These are phyloP conservation scores for Leccinum pellstonianum DNA, from an alignment of 768 basidiomycete genomes.

Conservation along the genomic window DNA sequence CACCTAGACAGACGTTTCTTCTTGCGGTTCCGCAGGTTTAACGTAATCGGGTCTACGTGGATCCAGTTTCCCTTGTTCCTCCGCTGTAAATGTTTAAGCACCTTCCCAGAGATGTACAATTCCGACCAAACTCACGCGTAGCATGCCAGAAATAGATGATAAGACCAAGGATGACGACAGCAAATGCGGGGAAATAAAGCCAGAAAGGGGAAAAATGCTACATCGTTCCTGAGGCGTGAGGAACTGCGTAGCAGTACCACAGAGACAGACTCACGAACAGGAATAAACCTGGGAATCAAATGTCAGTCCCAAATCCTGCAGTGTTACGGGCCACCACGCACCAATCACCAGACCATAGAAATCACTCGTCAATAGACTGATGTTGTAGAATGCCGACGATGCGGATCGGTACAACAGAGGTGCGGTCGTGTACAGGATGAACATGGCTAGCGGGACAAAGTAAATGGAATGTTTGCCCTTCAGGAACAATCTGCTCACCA, in stretches of 20 bases:
- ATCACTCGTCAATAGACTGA: conserved; percentile 83
- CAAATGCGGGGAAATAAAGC: conserved; percentile 84
- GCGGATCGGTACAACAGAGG: conserved; percentile 85
- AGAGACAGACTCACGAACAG: conserved; percentile 43
- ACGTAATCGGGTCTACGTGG: conserved; percentile 63
- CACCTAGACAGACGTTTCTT: conserved; percentile 16
- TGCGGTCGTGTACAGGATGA: conserved; percentile 81
- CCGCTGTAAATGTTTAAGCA: conserved; percentile 45
- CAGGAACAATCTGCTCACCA: conserved; percentile 22
- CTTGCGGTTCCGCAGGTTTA: conserved; percentile 22
- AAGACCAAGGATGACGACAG: conserved; percentile 66
- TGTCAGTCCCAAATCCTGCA: conserved; percentile 10
- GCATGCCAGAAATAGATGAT: conserved; percentile 86
- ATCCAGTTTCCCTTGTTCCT: conserved; percentile 67
- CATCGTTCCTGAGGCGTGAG: conserved; percentile 12
- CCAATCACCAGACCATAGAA: conserved; percentile 85
- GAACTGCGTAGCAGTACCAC: background rate
- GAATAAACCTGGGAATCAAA: conserved; percentile 40
- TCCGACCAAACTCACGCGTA: conserved; percentile 57
- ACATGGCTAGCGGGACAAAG: conserved; percentile 54
- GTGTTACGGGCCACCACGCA: conserved; percentile 9
- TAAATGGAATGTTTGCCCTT: background rate
- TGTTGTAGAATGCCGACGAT: conserved; percentile 82
- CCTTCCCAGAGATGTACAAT: background rate
- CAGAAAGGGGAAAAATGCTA: conserved; percentile 84